Conservation (phyloP, 2,329 filamentous ascomycete genomes). For the Ophiocordyceps sinensis region DNA sequence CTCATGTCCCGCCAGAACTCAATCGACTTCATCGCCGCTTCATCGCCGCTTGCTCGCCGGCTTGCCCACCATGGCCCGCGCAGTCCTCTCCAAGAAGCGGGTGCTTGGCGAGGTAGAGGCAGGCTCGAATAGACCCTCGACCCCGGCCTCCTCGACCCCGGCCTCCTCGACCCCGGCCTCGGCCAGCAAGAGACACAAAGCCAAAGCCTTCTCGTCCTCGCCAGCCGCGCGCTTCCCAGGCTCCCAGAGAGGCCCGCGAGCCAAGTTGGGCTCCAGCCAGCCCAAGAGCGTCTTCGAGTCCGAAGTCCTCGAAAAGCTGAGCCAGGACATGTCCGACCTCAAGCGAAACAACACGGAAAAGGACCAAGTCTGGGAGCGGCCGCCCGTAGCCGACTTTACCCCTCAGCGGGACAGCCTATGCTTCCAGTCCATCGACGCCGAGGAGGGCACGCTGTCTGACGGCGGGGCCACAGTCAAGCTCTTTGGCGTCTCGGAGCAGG, state of each 20-base stretch:
- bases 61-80: constrained; percentile 27
- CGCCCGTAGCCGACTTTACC: constrained; percentile 35
- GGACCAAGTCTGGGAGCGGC: constrained; percentile 78
- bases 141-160: constrained; percentile 38
- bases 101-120: constrained; percentile 58
- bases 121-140: constrained; percentile 46
- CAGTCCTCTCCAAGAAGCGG: constrained; percentile 53
- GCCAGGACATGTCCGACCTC: constrained; percentile 76
- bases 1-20: no score
- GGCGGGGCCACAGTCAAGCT: constrained; percentile 71
- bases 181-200: constrained; percentile 73
- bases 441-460: constrained; percentile 72
- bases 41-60: neutral
- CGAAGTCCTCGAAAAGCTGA: constrained; percentile 89
- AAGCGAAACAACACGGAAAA: constrained; percentile 82
- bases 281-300: constrained; percentile 86
- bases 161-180: constrained; percentile 39
- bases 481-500: constrained; percentile 73
- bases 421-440: constrained; percentile 92
- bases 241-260: constrained; percentile 46
- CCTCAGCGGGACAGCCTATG: constrained; percentile 54
- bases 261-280: constrained; percentile 55
- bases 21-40: neutral
- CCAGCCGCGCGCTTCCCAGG: constrained; percentile 44
- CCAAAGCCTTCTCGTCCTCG: constrained; percentile 47